Percentiles rank a stretch among this genome's conserved stretches.
phyloP scores from a whole-genome alignment of 192 early-diverging fungal genomes.

The Backusella tarrabulga region DNA sequence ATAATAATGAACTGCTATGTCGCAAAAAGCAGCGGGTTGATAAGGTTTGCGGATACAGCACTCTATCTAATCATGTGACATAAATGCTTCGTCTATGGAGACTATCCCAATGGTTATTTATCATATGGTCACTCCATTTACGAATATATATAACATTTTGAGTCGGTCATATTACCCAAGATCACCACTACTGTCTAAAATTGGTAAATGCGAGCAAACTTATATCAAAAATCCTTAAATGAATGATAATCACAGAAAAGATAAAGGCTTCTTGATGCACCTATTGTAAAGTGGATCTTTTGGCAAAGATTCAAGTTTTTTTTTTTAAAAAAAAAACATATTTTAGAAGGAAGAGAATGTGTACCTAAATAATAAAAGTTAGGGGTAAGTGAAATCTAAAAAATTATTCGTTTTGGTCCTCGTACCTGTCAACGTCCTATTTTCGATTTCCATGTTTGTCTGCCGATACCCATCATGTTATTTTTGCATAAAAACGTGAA shows the following conservation, averaged over 20 bases:
- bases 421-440: neutral
- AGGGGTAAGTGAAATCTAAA: neutral
- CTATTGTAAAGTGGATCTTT: neutral
- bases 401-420: neutral
- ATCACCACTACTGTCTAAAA: neutral
- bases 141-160: neutral
- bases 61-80: neutral
- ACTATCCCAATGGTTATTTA: neutral
- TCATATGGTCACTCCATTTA: neutral
- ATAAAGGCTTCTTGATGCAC: neutral
- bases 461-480: neutral
- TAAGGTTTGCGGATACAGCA: neutral
- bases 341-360: neutral
- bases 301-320: too few species aligned
- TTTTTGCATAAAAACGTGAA: constrained; percentile 10
- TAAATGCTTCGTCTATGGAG: neutral
- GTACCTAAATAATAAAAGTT: constrained; percentile 2
- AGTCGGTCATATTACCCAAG: neutral
- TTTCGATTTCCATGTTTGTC: neutral
- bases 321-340: neutral
- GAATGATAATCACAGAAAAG: neutral
- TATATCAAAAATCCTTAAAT: neutral
- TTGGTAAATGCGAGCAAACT: neutral
- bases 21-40: neutral
- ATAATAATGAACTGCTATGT: neutral